phyloP scores from a whole-genome alignment of 371 early-diverging fungal species.

The Mortierella sp. region DNA sequence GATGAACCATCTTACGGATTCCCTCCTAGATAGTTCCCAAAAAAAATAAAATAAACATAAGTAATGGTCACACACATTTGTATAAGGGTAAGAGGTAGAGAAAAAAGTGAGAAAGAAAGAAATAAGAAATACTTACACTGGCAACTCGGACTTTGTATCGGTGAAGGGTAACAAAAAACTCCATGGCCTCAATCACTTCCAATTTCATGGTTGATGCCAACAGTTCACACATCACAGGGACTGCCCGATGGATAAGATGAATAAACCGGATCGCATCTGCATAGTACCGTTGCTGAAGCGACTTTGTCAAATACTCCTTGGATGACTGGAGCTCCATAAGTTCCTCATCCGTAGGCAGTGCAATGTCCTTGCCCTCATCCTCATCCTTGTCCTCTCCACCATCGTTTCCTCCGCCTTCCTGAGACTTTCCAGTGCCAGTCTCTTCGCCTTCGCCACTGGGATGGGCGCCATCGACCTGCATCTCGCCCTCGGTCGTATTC shows the following conservation, averaged over 20 bases:
- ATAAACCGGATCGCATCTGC: slow-evolving; percentile 88
- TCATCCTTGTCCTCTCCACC: slow-evolving; percentile 13
- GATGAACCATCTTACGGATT: slow-evolving; percentile 92
- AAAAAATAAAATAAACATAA: not conserved
- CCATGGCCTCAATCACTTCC: slow-evolving; percentile 95
- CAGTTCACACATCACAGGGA: slow-evolving; percentile 82
- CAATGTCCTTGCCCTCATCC: slow-evolving; percentile 35
- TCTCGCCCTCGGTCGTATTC: not conserved
- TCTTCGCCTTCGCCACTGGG: slow-evolving; percentile 20
- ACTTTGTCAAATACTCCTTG: slow-evolving; percentile 69
- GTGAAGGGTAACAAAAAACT: slow-evolving; percentile 88
- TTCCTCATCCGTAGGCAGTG: slow-evolving; percentile 43
- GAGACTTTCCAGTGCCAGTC: slow-evolving; percentile 38
- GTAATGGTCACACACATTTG: not conserved
- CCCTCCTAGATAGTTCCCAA: slow-evolving; percentile 67
- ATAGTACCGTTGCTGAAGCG: slow-evolving; percentile 81
- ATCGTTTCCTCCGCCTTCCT: slow-evolving; percentile 29
- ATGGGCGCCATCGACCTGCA: not conserved
- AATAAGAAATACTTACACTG: slow-evolving; percentile 54
- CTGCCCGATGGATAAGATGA: slow-evolving; percentile 75
- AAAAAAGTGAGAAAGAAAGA: not conserved
- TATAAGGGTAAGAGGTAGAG: not conserved
- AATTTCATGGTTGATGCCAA: slow-evolving; percentile 88
- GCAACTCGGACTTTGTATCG: slow-evolving; percentile 86
- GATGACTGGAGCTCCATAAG: slow-evolving; percentile 50